phyloP scores from a whole-genome alignment of 768 basidiomycete species.

The Phaffia tasmanica region DNA sequence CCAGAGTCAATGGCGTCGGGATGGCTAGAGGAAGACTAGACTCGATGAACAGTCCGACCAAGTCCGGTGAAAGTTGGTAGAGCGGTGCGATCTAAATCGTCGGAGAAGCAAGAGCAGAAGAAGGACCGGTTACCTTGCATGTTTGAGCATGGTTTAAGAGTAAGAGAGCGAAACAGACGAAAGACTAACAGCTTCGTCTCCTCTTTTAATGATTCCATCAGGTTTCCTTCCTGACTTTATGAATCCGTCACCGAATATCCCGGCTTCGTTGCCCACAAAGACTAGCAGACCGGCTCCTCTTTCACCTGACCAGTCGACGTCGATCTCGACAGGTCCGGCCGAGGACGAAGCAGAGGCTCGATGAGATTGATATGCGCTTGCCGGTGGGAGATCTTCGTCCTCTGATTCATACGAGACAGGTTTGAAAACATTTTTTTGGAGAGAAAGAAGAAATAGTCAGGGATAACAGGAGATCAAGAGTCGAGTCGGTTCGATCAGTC shows the following conservation, averaged over 20 bases:
- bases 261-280: not conserved
- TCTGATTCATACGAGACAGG: not conserved
- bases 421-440: no score
- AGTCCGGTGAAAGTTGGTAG: no score
- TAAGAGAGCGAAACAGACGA: no score
- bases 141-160: no score
- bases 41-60: no score
- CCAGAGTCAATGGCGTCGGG: not conserved
- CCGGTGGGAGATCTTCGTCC: conserved; percentile 2
- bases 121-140: no score
- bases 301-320: conserved; percentile 4
- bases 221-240: not conserved
- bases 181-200: not conserved
- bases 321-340: not conserved
- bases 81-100: no score
- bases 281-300: not conserved
- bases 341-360: not conserved
- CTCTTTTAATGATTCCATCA: not conserved
- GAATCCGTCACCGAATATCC: conserved; percentile 2
- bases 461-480: no score
- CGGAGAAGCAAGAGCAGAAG: no score
- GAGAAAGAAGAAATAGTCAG: no score
- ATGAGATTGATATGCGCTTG: no score
- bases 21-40: not conserved
- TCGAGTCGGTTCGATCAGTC: no score